Percentiles rank a stretch among this genome's conserved stretches.
phyloP scores from a whole-genome alignment of 2,329 filamentous ascomycete genomes.

The Aspergillus hortae region DNA sequence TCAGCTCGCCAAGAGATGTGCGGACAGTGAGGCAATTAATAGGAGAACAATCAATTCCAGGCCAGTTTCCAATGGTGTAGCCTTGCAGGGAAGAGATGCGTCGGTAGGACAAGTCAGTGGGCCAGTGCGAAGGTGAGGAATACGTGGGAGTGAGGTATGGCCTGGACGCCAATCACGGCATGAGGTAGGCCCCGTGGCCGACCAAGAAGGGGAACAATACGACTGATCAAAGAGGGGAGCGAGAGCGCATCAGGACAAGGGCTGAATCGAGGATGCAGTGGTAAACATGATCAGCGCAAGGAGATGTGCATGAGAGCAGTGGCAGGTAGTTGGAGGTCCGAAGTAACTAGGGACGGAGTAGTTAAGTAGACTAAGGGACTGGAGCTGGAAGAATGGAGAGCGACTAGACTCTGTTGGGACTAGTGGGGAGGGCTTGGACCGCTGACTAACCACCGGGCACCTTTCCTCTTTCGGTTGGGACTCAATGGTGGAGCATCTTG shows the following conservation, averaged over 20 bases:
- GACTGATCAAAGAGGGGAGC: not conserved
- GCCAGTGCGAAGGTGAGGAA: not conserved
- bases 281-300: not conserved
- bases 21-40: not conserved
- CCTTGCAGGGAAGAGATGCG: not conserved
- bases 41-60: not conserved
- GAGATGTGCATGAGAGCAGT: not conserved
- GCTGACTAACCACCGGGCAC: too few species aligned
- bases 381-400: too few species aligned
- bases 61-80: too few species aligned
- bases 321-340: not conserved
- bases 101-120: not conserved
- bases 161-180: not conserved
- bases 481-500: too few species aligned
- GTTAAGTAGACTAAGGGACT: too few species aligned
- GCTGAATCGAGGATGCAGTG: not conserved
- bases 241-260: not conserved
- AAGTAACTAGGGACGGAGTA: too few species aligned
- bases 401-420: too few species aligned
- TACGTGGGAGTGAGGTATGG: not conserved
- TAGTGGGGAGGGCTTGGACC: too few species aligned
- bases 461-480: too few species aligned
- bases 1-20: not conserved
- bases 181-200: not conserved
- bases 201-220: not conserved